Evolutionary conservation across 2,329 filamentous ascomycete species (phyloP).

Genomic region (Atkinsonella hypoxylon): DNA sequence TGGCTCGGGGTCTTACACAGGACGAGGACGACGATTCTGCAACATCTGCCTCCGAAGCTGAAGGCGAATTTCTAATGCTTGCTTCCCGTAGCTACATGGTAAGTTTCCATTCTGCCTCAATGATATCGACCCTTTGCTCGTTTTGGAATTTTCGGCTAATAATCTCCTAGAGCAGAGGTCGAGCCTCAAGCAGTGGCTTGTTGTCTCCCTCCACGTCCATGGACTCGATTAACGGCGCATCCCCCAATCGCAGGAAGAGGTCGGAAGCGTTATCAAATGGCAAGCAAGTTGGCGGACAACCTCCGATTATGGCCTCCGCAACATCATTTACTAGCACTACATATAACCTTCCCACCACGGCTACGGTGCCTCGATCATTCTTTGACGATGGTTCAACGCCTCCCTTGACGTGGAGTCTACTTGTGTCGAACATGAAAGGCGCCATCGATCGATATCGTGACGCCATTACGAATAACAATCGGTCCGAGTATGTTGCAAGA

Average conservation of each 20-base stretch:
- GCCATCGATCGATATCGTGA: slow-evolving; percentile 85
- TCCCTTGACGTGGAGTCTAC: slow-evolving; percentile 75
- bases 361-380: slow-evolving; percentile 65
- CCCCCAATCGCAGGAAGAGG: slow-evolving; percentile 44
- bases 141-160: neutral
- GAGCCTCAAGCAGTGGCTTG: slow-evolving; percentile 55
- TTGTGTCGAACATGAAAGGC: slow-evolving; percentile 86
- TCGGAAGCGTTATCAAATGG: slow-evolving; percentile 42
- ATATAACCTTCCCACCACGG: slow-evolving; percentile 45
- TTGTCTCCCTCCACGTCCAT: slow-evolving; percentile 82
- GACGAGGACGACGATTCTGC: slow-evolving; percentile 83
- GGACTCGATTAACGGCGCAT: slow-evolving; percentile 71
- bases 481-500: slow-evolving; percentile 81
- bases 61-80: slow-evolving; percentile 60
- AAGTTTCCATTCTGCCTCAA: slow-evolving; percentile 19
- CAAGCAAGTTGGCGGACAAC: slow-evolving; percentile 23
- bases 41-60: slow-evolving; percentile 74
- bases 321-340: slow-evolving; percentile 50
- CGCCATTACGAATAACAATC: slow-evolving; percentile 70
- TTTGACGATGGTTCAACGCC: slow-evolving; percentile 79
- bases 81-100: slow-evolving; percentile 58
- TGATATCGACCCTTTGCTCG: neutral
- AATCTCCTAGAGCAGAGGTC: slow-evolving; percentile 41
- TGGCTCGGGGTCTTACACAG: slow-evolving; percentile 69
- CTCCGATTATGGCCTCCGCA: slow-evolving; percentile 43